Evolutionary conservation across 108 stramenopile species (phyloP).

Genomic region (Mediolabrus comicus): DNA sequence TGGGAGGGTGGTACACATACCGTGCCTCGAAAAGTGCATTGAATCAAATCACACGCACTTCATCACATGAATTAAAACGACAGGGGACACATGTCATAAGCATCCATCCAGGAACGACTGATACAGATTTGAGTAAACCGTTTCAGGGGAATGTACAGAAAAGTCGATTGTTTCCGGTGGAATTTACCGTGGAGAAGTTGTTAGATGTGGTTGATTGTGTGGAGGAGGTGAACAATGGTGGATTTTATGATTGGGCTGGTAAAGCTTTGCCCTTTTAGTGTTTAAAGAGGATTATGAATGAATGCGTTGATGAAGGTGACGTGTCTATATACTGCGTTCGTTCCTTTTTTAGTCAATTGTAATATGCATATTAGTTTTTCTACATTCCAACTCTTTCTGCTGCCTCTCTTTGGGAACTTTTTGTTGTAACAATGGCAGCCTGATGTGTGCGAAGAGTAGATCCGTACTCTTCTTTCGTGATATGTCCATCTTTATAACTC

Average conservation of each 20-base stretch:
- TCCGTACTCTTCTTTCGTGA: too few relatives aligned
- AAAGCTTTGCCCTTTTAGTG: slow-evolving; percentile 42
- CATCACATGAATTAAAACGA: slow-evolving; percentile 78
- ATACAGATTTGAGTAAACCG: slow-evolving; percentile 88
- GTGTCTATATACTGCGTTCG: not conserved
- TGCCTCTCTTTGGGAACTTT: too few relatives aligned
- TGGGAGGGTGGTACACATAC: slow-evolving; percentile 95
- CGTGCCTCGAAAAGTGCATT: slow-evolving; percentile 88
- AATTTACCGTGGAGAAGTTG: slow-evolving; percentile 53
- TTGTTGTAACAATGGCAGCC: too few relatives aligned
- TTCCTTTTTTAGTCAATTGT: too few relatives aligned
- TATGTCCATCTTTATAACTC: too few relatives aligned
- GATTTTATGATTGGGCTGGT: slow-evolving; percentile 62
- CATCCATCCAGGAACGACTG: slow-evolving; percentile 92
- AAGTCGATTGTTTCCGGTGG: slow-evolving; percentile 75
- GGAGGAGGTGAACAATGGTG: slow-evolving; percentile 55
- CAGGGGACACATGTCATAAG: slow-evolving; percentile 67
- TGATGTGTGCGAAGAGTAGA: too few relatives aligned
- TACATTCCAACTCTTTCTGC: too few relatives aligned
- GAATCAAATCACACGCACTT: slow-evolving; percentile 83
- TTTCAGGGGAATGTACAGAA: slow-evolving; percentile 84
- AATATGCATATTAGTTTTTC: too few relatives aligned
- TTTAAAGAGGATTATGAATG: not conserved
- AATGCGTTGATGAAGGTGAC: not conserved
- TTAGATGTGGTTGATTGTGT: slow-evolving; percentile 55